These are phyloP conservation scores for Elsinoe necatrix DNA, from an alignment of 2,329 filamentous ascomycete species.

Conservation along the genomic window DNA sequence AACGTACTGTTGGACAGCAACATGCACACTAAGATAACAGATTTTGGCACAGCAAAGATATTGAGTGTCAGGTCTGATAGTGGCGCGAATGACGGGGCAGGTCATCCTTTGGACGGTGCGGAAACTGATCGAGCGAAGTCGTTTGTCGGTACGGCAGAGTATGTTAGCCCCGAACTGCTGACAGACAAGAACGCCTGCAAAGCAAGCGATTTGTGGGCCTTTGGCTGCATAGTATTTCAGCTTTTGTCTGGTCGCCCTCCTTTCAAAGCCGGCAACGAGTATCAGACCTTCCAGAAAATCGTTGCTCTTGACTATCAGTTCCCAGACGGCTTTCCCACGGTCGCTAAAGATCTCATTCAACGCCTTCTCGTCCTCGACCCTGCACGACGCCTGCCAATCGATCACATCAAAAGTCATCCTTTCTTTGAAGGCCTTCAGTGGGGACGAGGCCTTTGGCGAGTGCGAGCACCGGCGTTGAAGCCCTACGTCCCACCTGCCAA, in stretches of 20 bases:
- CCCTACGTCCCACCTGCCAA: conserved; percentile 70
- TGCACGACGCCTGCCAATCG: conserved; percentile 71
- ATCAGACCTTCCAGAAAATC: conserved; percentile 97
- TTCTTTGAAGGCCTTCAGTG: conserved; percentile 87
- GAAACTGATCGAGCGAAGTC: conserved; percentile 75
- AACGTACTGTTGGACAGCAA: conserved; percentile 92
- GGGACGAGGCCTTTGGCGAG: conserved; percentile 78
- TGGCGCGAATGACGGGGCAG: conserved; percentile 24
- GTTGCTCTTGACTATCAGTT: conserved; percentile 91
- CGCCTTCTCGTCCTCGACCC: conserved; percentile 85
- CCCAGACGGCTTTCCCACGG: conserved; percentile 73
- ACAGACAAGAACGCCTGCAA: conserved; percentile 97
- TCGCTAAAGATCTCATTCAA: conserved; percentile 83
- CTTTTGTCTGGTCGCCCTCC: conserved; percentile 90
- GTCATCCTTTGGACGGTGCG: conserved; percentile 46
- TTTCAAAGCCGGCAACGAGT: conserved; percentile 94
- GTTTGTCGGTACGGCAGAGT: conserved; percentile 95
- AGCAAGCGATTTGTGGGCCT: conserved; percentile 95
- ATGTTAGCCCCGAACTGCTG: conserved; percentile 93
- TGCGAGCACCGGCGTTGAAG: conserved; percentile 78
- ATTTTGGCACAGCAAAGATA: conserved; percentile 97
- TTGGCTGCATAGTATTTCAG: conserved; percentile 96
- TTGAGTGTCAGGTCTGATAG: conserved; percentile 48
- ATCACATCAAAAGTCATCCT: conserved; percentile 92
- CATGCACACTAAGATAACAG: conserved; percentile 97